These are phyloP conservation scores for Rosa lucieae DNA, from an alignment of 306 rosid species.

Conservation along the genomic window DNA sequence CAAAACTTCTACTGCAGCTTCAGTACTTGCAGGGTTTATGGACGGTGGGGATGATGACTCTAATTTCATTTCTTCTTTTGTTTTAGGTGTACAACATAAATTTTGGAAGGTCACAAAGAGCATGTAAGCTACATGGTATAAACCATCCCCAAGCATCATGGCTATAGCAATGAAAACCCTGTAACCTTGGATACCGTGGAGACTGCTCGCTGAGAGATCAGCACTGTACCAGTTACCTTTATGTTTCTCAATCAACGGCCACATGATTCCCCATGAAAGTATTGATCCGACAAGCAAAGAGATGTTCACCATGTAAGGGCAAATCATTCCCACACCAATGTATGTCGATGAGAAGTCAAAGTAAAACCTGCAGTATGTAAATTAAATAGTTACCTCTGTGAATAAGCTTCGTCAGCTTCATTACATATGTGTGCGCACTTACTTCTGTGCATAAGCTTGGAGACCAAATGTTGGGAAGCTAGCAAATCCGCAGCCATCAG, in stretches of 20 bases:
- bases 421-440: background rate
- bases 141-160: slow-evolving; percentile 79
- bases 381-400: slow-evolving; percentile 33
- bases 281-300: slow-evolving; percentile 67
- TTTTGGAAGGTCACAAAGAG: slow-evolving; percentile 37
- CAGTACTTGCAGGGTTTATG: background rate
- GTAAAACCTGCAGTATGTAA: slow-evolving; percentile 45
- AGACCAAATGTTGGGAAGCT: slow-evolving; percentile 77
- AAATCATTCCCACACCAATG: slow-evolving; percentile 75
- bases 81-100: slow-evolving; percentile 18
- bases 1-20: background rate
- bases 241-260: slow-evolving; percentile 62
- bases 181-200: slow-evolving; percentile 76
- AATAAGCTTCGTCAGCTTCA: slow-evolving; percentile 31
- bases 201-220: slow-evolving; percentile 35
- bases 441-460: slow-evolving; percentile 50
- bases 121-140: slow-evolving; percentile 63
- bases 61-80: background rate
- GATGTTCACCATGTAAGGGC: slow-evolving; percentile 61
- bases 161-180: slow-evolving; percentile 65
- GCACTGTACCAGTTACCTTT: slow-evolving; percentile 70
- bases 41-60: background rate
- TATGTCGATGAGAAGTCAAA: slow-evolving; percentile 75
- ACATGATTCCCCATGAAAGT: slow-evolving; percentile 68
- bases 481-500: slow-evolving; percentile 60